Conservation (phyloP, 768 basidiomycete species). For the Roridomyces roridus region DNA sequence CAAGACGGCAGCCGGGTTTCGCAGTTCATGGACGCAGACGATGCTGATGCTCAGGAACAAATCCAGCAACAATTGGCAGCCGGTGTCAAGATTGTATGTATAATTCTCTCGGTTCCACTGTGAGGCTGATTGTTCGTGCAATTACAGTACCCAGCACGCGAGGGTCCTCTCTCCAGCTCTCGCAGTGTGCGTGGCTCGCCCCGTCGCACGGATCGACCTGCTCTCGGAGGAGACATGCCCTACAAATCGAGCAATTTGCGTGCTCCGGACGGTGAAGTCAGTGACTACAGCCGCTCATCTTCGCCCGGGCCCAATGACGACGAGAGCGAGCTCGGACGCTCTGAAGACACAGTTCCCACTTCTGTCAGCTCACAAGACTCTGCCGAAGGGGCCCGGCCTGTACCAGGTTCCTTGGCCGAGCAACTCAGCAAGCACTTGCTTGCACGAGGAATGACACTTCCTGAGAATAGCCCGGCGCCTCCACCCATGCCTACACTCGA, state of each 20-base stretch:
- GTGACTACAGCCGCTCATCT: constrained; percentile 49
- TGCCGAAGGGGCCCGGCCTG: constrained; percentile 41
- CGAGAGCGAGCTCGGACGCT: constrained; percentile 63
- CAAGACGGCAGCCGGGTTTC: constrained; percentile 65
- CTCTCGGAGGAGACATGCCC: constrained; percentile 44
- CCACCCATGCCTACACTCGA: constrained; percentile 43
- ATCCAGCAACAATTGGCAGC: constrained; percentile 85
- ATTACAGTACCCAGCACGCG: constrained; percentile 66
- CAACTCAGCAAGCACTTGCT: constrained; percentile 66
- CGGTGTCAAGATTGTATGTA: constrained; percentile 71
- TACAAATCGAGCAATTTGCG: constrained; percentile 50
- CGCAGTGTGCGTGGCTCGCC: constrained; percentile 76
- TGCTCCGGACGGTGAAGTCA: constrained; percentile 50
- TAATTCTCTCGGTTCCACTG: constrained; percentile 2
- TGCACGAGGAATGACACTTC: constrained; percentile 50
- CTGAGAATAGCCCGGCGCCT: constrained; percentile 43
- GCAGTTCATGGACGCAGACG: constrained; percentile 92
- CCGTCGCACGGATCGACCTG: constrained; percentile 57
- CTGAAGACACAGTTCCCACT: constrained; percentile 63
- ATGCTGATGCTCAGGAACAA: constrained; percentile 81
- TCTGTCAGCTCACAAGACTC: constrained; percentile 57
- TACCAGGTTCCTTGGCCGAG: constrained; percentile 62
- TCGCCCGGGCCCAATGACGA: constrained; percentile 56
- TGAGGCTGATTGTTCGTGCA: too few relatives aligned
- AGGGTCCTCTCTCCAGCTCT: constrained; percentile 65